phyloP scores from a whole-genome alignment of 257 asterid genomes.

The Phtheirospermum japonicum region DNA sequence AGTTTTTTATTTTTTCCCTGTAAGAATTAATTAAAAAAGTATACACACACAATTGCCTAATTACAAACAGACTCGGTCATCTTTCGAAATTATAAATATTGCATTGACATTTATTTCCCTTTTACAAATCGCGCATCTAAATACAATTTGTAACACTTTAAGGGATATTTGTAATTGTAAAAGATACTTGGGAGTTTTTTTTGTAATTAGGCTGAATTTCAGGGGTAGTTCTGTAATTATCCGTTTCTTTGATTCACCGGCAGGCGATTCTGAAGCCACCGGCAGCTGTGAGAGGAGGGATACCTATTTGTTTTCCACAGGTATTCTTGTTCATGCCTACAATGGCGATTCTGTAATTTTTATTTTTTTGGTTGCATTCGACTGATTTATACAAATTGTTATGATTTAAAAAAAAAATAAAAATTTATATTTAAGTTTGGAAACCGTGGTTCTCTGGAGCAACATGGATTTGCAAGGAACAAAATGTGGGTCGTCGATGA shows the following conservation, averaged over 20 bases:
- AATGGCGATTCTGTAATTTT: neutral
- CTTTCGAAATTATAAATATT: neutral
- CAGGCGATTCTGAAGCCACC: conserved; percentile 87
- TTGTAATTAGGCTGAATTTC: neutral
- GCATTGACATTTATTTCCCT: too few relatives aligned
- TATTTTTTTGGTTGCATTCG: too few relatives aligned
- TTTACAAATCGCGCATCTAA: too few relatives aligned
- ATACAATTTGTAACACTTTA: too few relatives aligned
- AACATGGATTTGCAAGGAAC: conserved; percentile 86
- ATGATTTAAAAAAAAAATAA: too few relatives aligned
- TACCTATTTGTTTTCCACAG: conserved; percentile 91
- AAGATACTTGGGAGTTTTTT: neutral
- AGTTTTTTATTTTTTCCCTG: too few relatives aligned
- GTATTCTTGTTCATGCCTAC: conserved; percentile 33
- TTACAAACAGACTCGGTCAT: neutral
- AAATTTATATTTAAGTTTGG: conserved; percentile 56
- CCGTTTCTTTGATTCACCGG: neutral
- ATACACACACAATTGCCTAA: too few relatives aligned
- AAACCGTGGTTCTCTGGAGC: conserved; percentile 71
- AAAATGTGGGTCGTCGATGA: conserved; percentile 69
- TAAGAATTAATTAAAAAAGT: too few relatives aligned
- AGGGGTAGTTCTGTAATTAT: neutral
- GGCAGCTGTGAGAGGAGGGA: conserved; percentile 82
- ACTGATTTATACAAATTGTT: conserved; percentile 17
- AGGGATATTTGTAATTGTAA: neutral